Conservation (phyloP, 192 early-diverging fungal species). For the Coemansia sp. region DNA sequence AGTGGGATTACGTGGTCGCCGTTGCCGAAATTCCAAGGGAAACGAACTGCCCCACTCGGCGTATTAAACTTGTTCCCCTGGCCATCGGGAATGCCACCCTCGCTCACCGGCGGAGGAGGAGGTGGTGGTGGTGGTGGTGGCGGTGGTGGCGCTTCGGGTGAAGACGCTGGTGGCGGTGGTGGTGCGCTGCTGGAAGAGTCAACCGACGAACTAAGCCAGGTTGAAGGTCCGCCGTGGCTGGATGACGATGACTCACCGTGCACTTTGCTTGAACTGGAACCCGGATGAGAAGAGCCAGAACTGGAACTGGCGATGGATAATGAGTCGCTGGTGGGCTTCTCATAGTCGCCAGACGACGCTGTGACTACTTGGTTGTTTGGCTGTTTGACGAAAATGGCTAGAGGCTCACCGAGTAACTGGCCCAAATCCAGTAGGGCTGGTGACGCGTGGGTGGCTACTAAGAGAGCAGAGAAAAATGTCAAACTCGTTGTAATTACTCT, state of each 20-base stretch:
- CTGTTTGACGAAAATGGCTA: conserved; percentile 7
- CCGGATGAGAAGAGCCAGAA: background rate
- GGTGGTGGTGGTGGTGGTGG: background rate
- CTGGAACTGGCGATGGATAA: background rate
- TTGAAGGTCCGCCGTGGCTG: background rate
- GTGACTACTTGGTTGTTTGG: background rate
- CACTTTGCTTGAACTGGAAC: background rate
- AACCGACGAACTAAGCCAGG: background rate
- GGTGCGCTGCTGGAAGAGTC: conserved; percentile 1
- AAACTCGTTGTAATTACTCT: conserved; percentile 2
- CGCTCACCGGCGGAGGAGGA: background rate
- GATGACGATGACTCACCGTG: background rate
- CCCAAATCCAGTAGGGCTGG: conserved; percentile 1
- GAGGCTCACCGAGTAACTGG: conserved; percentile 6
- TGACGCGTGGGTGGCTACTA: background rate
- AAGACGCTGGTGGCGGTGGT: background rate
- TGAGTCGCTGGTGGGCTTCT: background rate
- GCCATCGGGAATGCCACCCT: conserved; percentile 32
- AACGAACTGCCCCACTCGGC: conserved; percentile 28
- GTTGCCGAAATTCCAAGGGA: conserved; percentile 51
- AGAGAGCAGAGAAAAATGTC: background rate
- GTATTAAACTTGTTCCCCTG: conserved; percentile 46
- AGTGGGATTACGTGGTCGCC: conserved; percentile 41
- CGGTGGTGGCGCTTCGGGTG: background rate
- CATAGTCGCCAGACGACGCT: background rate